Conservation (phyloP, 179 eudicot genomes). For the Beta lomatogona region DNA sequence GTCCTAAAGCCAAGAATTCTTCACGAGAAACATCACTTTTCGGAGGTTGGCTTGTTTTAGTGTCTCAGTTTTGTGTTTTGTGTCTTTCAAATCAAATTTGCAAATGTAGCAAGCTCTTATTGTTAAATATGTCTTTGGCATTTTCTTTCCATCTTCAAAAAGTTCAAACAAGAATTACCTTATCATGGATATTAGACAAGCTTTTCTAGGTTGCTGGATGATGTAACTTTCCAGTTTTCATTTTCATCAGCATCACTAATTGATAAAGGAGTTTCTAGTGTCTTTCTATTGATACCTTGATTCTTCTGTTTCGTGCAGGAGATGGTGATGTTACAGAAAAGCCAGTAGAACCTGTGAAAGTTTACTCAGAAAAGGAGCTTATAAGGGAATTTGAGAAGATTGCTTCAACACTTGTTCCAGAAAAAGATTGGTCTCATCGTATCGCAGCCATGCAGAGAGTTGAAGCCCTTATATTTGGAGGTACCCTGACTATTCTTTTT, state of each 20-base stretch:
- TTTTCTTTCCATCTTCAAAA: background rate
- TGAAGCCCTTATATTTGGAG: constrained; percentile 97
- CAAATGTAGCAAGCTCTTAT: constrained; percentile 8
- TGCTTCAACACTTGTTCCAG: constrained; percentile 82
- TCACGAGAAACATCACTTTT: constrained; percentile 73
- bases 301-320: constrained; percentile 43
- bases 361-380: constrained; percentile 94
- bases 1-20: constrained; percentile 82
- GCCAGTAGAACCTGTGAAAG: constrained; percentile 83
- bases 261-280: background rate
- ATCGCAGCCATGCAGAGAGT: constrained; percentile 96
- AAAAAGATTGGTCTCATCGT: constrained; percentile 97
- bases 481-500: constrained; percentile 35
- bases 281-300: background rate
- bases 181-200: background rate
- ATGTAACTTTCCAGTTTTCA: background rate
- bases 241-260: background rate
- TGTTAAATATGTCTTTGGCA: constrained; percentile 7
- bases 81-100: background rate
- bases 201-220: background rate
- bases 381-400: constrained; percentile 91
- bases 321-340: constrained; percentile 88
- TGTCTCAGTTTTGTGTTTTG: background rate
- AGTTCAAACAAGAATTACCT: background rate
- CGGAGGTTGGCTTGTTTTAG: constrained; percentile 66